Base-by-base conservation (phyloP, 108 stramenopile genomes). In the Seminavis robusta region DNA sequence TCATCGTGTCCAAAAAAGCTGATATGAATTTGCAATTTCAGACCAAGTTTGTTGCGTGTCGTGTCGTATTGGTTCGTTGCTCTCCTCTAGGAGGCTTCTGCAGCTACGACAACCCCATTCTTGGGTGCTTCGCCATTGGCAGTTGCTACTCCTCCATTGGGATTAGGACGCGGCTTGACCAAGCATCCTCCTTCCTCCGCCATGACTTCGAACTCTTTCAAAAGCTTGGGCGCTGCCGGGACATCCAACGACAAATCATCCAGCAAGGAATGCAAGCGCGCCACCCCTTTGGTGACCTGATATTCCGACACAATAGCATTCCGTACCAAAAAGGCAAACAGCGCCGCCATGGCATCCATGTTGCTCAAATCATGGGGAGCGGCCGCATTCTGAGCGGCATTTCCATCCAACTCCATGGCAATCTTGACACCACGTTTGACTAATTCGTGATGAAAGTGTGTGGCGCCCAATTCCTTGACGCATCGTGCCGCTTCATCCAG, bases 361-460 rank as follows among this genome's bases (percentile, higher is more conserved):
- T 63, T 47, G 37, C 79, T 72, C 38, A 61, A 58, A 15, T 60
- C 53, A 31, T 66, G 57, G n/a, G 55, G 60, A 15, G 60, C 56
- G 24, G 20, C 20, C 16, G 30, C 33, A 39, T 67, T 47, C 11
- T 72, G 56, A 43, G 56, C 76, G 32, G 75, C 48, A n/a, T 74
- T 67, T 29, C 83, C 90, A 47, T 92, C 90, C 56, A 74, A 61
- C 57, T 90, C 89, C 71, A 97, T 88, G 32, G 94, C 88, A 38
- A 88, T 71, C 47, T 74, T 76, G 17, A 96, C 89, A 20, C 94
- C 98, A 11, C 98, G 89, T 67, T 99, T 99, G 36, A 99, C 88
- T 17, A 97, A 77, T 67, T 99, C 98, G 58, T 99, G 98, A 61
- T 90, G 94, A 58, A 96, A 99, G 56, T 94, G 87, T 6, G 64